These are phyloP conservation scores for Mortierella hygrophila DNA, from an alignment of 192 early-diverging fungal genomes.

Conservation along the genomic window DNA sequence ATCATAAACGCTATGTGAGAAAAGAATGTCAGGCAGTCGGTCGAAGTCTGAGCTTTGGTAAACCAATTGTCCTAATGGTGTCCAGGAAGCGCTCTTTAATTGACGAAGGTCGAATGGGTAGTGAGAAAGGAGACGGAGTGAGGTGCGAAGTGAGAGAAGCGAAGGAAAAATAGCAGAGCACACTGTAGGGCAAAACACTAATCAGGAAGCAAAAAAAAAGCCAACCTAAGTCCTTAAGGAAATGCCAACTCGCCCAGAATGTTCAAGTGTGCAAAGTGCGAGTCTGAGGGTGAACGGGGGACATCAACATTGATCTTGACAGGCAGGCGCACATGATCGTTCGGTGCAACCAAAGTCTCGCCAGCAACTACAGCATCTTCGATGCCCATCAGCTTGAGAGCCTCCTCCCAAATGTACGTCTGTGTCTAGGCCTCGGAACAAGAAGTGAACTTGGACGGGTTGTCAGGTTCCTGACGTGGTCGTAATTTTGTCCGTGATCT, in stretches of 20 bases:
- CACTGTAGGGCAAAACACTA: not conserved
- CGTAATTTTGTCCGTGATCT: conserved; percentile 16
- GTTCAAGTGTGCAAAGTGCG: conserved; percentile 41
- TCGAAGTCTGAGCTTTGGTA: not conserved
- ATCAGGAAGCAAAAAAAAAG: not conserved
- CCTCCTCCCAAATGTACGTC: conserved; percentile 29
- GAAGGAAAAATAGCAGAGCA: not conserved
- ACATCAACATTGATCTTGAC: conserved; percentile 15
- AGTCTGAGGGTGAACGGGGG: not conserved
- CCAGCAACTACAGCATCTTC: conserved; percentile 34
- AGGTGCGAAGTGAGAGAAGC: too few species aligned
- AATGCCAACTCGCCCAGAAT: conserved; percentile 27
- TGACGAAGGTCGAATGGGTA: not conserved
- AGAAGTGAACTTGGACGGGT: conserved; percentile 33
- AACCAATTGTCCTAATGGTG: not conserved
- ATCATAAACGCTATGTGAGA: not conserved
- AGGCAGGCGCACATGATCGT: conserved; percentile 7
- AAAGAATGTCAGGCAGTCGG: not conserved
- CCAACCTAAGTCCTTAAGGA: conserved; percentile 8
- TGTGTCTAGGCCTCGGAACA: conserved; percentile 26
- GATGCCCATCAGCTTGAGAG: conserved; percentile 18
- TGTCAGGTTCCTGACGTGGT: conserved; percentile 25
- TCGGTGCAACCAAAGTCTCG: not conserved
- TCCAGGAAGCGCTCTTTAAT: not conserved
- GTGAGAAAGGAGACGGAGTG: not conserved